These are phyloP conservation scores for Pythium sukuiense DNA, from an alignment of 352 stramenopile genomes.

Conservation along the genomic window DNA sequence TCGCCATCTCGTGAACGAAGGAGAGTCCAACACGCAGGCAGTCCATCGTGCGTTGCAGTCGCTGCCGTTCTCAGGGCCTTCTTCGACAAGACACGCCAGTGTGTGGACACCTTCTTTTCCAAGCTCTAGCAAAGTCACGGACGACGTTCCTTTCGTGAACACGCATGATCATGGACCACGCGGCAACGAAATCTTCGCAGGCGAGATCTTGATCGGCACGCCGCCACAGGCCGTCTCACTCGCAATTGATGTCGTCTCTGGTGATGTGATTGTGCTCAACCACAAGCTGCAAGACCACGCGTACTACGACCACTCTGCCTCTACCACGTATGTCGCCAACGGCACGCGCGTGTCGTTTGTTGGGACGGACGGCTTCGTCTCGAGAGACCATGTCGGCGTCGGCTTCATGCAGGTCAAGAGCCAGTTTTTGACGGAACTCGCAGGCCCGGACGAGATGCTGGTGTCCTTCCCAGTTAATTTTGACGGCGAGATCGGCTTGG, in stretches of 20 bases:
- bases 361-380: slow-evolving; percentile 4
- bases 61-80: background rate
- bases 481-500: slow-evolving; percentile 3
- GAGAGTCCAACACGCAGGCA: background rate
- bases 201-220: slow-evolving; percentile 4
- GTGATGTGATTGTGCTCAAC: slow-evolving; percentile 18
- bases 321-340: slow-evolving; percentile 17
- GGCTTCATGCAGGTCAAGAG: slow-evolving; percentile 1
- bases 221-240: slow-evolving; percentile 11
- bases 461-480: background rate
- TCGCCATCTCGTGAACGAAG: background rate
- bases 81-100: background rate
- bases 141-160: background rate
- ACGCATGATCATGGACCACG: background rate
- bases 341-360: slow-evolving; percentile 12
- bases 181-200: background rate
- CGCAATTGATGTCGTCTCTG: background rate
- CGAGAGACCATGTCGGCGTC: slow-evolving; percentile 6
- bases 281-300: slow-evolving; percentile 9
- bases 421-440: slow-evolving; percentile 16
- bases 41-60: background rate
- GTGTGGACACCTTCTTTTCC: background rate
- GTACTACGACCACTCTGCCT: slow-evolving; percentile 24
- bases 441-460: slow-evolving; percentile 1
- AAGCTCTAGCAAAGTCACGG: background rate